Evolutionary conservation across 129 eudicot species (phyloP).

Genomic region (Artemisia argyi): DNA sequence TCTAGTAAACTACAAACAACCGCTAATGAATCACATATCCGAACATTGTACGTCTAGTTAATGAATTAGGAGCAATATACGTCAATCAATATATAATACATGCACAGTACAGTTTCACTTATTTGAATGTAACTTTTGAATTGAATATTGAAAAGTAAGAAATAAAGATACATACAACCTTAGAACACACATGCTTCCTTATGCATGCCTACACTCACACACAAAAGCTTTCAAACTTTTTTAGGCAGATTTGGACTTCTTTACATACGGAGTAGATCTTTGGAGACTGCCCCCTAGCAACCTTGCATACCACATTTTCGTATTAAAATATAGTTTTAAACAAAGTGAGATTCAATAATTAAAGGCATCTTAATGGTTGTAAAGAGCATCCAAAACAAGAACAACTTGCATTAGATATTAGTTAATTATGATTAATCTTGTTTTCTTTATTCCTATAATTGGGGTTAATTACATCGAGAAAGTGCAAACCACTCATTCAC

Average conservation of each 20-base stretch:
- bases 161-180: constrained; percentile 20
- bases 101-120: no score
- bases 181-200: constrained; percentile 34
- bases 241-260: constrained; percentile 44
- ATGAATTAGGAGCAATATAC: no score
- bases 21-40: no score
- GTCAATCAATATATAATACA: no score
- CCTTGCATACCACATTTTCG: constrained; percentile 37
- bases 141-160: not conserved
- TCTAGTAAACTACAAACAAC: no score
- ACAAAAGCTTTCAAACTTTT: constrained; percentile 39
- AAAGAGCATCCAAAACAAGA: constrained; percentile 35
- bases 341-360: constrained; percentile 34
- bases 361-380: constrained; percentile 47
- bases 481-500: constrained; percentile 37
- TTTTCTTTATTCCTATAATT: constrained; percentile 24
- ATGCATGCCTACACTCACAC: constrained; percentile 34
- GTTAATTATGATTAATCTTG: constrained; percentile 18
- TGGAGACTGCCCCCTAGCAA: constrained; percentile 44
- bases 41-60: no score
- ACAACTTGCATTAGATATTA: constrained; percentile 33
- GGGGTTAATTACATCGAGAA: constrained; percentile 35
- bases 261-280: constrained; percentile 37
- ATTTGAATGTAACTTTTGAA: no score
- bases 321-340: constrained; percentile 2